These are phyloP conservation scores for Amanita exitialis DNA, from an alignment of 768 basidiomycete species.

Conservation along the genomic window DNA sequence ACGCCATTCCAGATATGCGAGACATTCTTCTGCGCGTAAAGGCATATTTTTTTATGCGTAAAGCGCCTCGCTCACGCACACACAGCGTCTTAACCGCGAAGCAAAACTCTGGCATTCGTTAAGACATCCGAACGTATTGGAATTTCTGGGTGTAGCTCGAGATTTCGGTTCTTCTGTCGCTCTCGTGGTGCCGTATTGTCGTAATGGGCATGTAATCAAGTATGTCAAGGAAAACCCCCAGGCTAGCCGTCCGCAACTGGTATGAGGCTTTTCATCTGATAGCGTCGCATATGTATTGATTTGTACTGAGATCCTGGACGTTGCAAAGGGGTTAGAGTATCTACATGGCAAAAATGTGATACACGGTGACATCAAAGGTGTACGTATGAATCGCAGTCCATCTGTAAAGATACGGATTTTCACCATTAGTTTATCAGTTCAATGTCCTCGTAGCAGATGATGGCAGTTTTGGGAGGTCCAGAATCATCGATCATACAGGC, in stretches of 20 bases:
- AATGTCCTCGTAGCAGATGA: constrained; percentile 47
- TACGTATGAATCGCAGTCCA: too few relatives aligned
- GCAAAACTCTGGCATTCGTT: too few relatives aligned
- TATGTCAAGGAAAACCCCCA: too few relatives aligned
- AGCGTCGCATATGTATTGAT: constrained; percentile 16
- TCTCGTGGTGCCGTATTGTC: constrained; percentile 59
- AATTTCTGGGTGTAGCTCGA: constrained; percentile 45
- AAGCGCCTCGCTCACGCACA: too few relatives aligned
- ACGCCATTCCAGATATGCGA: too few relatives aligned
- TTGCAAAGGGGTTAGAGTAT: constrained; percentile 48
- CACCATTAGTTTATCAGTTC: too few relatives aligned
- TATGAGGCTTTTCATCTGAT: not conserved
- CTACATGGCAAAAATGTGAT: constrained; percentile 46
- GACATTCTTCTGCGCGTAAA: too few relatives aligned
- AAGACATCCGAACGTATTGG: constrained; percentile 47
- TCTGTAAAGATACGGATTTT: too few relatives aligned
- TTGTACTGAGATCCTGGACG: constrained; percentile 16
- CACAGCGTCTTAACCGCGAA: too few relatives aligned
- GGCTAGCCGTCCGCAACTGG: not conserved
- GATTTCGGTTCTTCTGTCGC: constrained; percentile 35
- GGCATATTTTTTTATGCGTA: too few relatives aligned
- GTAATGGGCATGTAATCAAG: constrained; percentile 42
- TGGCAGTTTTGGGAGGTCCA: constrained; percentile 47
- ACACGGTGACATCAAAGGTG: constrained; percentile 56
- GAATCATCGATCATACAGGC: constrained; percentile 33